phyloP scores from a whole-genome alignment of 2,329 filamentous ascomycete genomes.

The Clonostachys rosea region DNA sequence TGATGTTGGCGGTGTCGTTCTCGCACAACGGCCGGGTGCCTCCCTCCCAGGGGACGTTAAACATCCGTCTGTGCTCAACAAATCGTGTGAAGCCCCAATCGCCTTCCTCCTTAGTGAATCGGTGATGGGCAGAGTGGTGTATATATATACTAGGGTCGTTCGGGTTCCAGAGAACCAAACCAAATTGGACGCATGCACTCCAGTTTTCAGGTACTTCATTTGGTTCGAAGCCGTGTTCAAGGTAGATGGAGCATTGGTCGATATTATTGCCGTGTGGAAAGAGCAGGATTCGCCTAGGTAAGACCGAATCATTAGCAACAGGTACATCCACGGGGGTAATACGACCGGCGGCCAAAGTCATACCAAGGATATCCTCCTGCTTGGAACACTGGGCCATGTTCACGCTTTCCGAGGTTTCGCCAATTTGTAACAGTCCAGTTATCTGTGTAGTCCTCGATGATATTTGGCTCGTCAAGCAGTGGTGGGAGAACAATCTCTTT shows the following conservation, averaged over 20 bases:
- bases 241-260: conserved; percentile 89
- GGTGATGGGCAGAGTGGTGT: conserved; percentile 84
- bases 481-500: conserved; percentile 73
- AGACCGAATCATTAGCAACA: conserved; percentile 9
- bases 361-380: conserved; percentile 86
- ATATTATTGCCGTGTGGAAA: conserved; percentile 95
- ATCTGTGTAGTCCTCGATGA: conserved; percentile 67
- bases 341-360: neutral
- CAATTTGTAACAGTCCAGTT: conserved; percentile 90
- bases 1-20: conserved; percentile 73
- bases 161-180: conserved; percentile 88
- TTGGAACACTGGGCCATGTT: conserved; percentile 84
- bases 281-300: conserved; percentile 78
- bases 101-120: conserved; percentile 92
- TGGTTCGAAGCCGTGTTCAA: conserved; percentile 87
- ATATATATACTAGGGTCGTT: conserved; percentile 83
- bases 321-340: neutral
- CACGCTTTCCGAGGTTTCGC: conserved; percentile 70
- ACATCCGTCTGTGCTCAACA: conserved; percentile 80
- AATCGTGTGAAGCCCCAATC: conserved; percentile 99
- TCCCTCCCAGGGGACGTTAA: conserved; percentile 72
- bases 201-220: conserved; percentile 79
- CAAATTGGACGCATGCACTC: conserved; percentile 96
- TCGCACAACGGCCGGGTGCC: conserved; percentile 68
- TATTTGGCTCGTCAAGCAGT: conserved; percentile 70